Evolutionary conservation across 1,284 basidiomycete species (phyloP).

Genomic region (Xanthoconium separans): DNA sequence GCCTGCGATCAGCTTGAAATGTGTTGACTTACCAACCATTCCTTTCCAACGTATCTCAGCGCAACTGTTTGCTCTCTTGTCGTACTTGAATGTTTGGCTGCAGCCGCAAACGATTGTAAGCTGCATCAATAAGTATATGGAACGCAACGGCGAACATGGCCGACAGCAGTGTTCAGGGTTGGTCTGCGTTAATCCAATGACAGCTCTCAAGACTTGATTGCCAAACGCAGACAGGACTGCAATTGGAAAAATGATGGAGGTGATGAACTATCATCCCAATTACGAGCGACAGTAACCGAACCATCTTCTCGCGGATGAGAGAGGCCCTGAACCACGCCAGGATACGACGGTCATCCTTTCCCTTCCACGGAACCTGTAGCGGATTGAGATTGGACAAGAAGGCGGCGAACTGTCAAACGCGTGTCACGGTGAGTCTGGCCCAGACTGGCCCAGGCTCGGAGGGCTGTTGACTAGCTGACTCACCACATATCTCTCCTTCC

Average conservation of each 20-base stretch:
- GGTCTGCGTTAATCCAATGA: no score
- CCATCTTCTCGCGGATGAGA: neutral
- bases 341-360: conserved; percentile 3
- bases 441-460: no score
- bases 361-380: no score
- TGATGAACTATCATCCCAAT: neutral
- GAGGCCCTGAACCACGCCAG: neutral
- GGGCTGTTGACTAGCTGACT: no score
- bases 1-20: neutral
- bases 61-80: no score
- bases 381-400: no score
- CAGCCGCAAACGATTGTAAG: neutral
- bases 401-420: no score
- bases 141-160: neutral
- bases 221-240: neutral
- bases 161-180: conserved; percentile 1
- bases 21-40: neutral
- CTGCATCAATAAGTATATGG: neutral
- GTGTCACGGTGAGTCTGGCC: no score
- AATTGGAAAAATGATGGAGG: neutral
- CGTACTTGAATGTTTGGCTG: neutral
- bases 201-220: no score
- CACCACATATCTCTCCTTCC: no score
- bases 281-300: neutral
- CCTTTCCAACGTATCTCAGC: no score